Conservation (phyloP, 1,139 yeast species). For the Candida dubliniensis region DNA sequence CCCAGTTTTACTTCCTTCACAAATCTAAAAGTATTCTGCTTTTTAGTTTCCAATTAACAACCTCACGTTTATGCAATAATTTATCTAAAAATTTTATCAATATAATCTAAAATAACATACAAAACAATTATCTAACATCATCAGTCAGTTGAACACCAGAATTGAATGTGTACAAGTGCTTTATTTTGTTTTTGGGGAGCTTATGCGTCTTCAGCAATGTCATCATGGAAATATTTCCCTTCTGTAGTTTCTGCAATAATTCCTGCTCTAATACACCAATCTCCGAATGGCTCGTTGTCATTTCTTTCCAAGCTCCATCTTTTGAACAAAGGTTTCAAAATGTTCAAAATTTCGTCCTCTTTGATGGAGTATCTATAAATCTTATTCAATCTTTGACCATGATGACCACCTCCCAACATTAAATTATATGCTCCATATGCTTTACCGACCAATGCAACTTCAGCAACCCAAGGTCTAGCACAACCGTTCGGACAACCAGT, state of each 20-base stretch:
- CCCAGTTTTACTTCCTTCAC: too few species aligned
- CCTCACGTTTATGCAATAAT: too few species aligned
- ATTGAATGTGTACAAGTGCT: too few species aligned
- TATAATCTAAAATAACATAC: neutral
- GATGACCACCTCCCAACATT: conserved; percentile 95
- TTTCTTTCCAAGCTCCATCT: conserved; percentile 91
- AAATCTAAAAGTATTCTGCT: too few species aligned
- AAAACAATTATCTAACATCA: neutral
- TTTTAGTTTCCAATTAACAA: too few species aligned
- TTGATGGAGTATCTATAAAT: conserved; percentile 84
- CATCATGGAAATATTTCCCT: conserved; percentile 94
- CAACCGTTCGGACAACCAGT: conserved; percentile 99
- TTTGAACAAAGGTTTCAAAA: conserved; percentile 82
- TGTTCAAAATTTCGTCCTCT: conserved; percentile 82
- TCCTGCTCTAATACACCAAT: conserved; percentile 82
- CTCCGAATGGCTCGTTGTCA: conserved; percentile 95
- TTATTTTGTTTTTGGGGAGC: too few species aligned
- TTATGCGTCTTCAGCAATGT: conserved; percentile 76
- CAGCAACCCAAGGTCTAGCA: conserved; percentile 98
- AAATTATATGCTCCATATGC: conserved; percentile 92
- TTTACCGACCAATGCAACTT: conserved; percentile 93
- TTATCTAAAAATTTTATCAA: too few species aligned
- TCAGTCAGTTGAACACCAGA: too few species aligned
- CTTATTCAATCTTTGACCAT: conserved; percentile 91
- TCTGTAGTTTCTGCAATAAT: conserved; percentile 84